Evolutionary conservation across 176 grass and related monocot species (phyloP), one percentile per base, ranked within the genome.

Genomic region (Saccharum spontaneum): DNA sequence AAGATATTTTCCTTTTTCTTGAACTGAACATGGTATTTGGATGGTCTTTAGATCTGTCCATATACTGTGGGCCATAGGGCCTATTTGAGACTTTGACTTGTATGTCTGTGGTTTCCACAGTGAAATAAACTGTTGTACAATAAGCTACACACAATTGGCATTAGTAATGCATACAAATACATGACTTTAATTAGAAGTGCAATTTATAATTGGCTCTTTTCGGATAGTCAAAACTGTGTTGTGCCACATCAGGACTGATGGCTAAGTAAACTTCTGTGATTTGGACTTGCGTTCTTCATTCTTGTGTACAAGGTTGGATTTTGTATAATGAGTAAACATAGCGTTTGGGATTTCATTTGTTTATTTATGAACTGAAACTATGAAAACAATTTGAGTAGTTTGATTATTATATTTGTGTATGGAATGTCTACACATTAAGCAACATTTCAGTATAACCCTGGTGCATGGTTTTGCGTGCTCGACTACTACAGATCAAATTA

Each of bases 301-400:
- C 22, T 73, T 59, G 30, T 54, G 10, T 30, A 18, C 5, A 71
- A 22, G 26, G 17, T 70, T 79, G 17, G 50, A 1, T 57, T 75
- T 14, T 48, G 6, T 10, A 26, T 17, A 30, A 37, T 10, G 4
- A 74, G 44, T 38, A 80, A 89, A 0, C 61, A 48, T 59, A 41
- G 28, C 2, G 67, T 50, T 71, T 71, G 10, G 28, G 16, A 39
- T 33, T 73, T 48, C 33, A 69, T 67, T 23, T 85, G 10, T 80
- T 79, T 72, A 33, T 63, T 71, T 86, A 37, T 62, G 31, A 36
- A 61, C 54, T 33, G 23, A 59, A 59, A 70, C 57, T 28, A 70
- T 70, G 22, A 34, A 55, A 66, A 55, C 36, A 59, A 15, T 41
- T 69, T 69, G 48, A 8, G 2, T 78, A 69, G 2, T 7, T 69